phyloP scores from a whole-genome alignment of 768 basidiomycete genomes.

The Pilatotrama ljubarskyi region DNA sequence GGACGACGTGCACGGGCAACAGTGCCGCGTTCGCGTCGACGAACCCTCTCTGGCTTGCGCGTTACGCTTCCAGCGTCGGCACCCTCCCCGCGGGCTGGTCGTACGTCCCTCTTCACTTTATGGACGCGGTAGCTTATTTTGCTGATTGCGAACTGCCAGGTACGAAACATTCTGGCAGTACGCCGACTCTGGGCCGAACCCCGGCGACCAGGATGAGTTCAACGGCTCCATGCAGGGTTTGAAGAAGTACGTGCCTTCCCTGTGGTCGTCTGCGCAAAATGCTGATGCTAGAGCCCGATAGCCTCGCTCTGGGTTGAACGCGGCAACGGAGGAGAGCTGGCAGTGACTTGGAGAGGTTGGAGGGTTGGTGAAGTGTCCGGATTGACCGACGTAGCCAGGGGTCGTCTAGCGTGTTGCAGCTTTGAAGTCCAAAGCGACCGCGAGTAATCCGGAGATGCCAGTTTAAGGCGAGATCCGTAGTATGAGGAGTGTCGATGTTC shows the following conservation, averaged over 20 bases:
- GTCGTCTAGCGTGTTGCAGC: too few species aligned
- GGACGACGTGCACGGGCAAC: constrained; percentile 66
- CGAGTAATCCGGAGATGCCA: too few species aligned
- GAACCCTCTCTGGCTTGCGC: constrained; percentile 65
- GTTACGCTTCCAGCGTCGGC: constrained; percentile 49
- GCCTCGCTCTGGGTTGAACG: constrained; percentile 2
- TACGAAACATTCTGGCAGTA: constrained; percentile 64
- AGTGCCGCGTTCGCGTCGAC: constrained; percentile 47
- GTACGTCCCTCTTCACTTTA: constrained; percentile 29
- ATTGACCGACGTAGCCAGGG: too few species aligned
- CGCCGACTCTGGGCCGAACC: constrained; percentile 52
- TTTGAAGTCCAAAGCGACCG: too few species aligned
- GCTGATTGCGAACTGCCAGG: constrained; percentile 26
- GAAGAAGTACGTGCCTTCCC: constrained; percentile 31
- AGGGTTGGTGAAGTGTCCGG: too few species aligned
- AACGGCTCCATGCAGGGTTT: constrained; percentile 53
- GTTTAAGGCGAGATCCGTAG: too few species aligned
- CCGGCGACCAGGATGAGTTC: constrained; percentile 59
- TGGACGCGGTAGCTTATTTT: constrained; percentile 29
- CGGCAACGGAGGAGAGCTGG: too few species aligned
- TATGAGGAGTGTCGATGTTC: too few species aligned
- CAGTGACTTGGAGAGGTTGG: too few species aligned
- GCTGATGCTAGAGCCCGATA: background rate
- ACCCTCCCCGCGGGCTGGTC: constrained; percentile 60
- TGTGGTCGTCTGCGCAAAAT: too few species aligned